Evolutionary conservation across 352 stramenopile species (phyloP).

Genomic region (Phytophthora colocasiae): DNA sequence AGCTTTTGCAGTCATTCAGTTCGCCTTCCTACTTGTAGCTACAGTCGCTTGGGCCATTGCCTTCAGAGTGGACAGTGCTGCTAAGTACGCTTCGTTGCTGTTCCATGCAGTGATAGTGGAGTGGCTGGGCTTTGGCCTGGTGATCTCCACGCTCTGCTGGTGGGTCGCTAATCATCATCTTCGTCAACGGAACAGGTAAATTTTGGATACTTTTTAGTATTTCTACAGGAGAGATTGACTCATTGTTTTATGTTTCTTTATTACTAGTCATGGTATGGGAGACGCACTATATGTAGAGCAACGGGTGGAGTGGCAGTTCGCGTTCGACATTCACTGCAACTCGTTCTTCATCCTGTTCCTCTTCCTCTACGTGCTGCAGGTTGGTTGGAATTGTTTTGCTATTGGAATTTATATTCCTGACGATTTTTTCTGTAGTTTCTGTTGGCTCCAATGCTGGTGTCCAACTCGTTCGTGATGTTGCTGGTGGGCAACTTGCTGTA

Average conservation of each 20-base stretch:
- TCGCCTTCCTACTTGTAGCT: slow-evolving; percentile 90
- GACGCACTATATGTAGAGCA: slow-evolving; percentile 94
- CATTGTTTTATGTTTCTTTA: slow-evolving; percentile 4
- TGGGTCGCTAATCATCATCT: slow-evolving; percentile 82
- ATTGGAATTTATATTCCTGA: slow-evolving; percentile 9
- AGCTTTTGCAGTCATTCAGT: slow-evolving; percentile 96
- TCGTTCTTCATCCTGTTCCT: slow-evolving; percentile 98
- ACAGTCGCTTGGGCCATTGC: slow-evolving; percentile 84
- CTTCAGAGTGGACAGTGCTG: slow-evolving; percentile 63
- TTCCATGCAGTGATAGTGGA: slow-evolving; percentile 86
- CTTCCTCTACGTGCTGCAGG: slow-evolving; percentile 94
- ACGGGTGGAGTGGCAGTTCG: slow-evolving; percentile 98
- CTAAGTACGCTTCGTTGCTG: slow-evolving; percentile 67
- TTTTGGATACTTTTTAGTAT: slow-evolving; percentile 17
- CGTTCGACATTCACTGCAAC: slow-evolving; percentile 99
- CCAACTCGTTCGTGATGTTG: slow-evolving; percentile 89
- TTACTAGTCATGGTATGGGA: slow-evolving; percentile 63
- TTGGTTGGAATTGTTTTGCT: slow-evolving; percentile 34
- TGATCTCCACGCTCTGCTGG: slow-evolving; percentile 75
- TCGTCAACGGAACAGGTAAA: slow-evolving; percentile 64
- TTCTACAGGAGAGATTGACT: background rate
- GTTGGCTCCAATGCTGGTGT: slow-evolving; percentile 93
- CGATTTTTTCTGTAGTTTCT: slow-evolving; percentile 91
- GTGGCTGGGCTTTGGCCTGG: slow-evolving; percentile 78
- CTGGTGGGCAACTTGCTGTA: slow-evolving; percentile 95